Base-by-base conservation (phyloP, 2,329 filamentous ascomycete genomes). In the Ceratocystis smalleyi region DNA sequence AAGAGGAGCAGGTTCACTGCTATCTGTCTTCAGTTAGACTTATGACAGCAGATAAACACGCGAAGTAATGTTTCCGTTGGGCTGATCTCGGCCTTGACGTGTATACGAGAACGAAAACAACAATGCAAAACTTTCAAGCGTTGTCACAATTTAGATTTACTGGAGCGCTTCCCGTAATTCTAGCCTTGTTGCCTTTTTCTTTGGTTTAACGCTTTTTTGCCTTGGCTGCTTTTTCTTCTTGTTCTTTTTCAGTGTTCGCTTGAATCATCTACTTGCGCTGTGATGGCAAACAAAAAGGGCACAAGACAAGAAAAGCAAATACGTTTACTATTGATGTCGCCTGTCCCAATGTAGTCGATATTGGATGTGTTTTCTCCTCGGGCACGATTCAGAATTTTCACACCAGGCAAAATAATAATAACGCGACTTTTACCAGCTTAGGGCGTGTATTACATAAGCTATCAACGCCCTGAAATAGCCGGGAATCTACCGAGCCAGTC, bases 191-290 rank as follows among this genome's bases (percentile, higher is more conserved):
- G 24, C 27, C 19, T 24, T 35, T 30, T 32, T 15, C 22, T 30
- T 57, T 57, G 54, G 47, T 24, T 51, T 15, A 51, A 51, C 19
- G 47, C 47, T 51, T 51, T 51, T 51, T 24, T n/a, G 19, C 19
- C 24, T 54, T 22, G 47, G 22, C n/a, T 17, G 27, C 19, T 57
- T 32, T 57, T n/a, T n/a, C n/a, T n/a, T n/a, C n/a, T n/a, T n/a
- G n/a, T n/a, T n/a, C n/a, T 57, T 35, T 35, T 30, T 10, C 54
- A 57, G 32, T 57, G 19, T 57, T 57, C 51, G 54, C 27, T 35
- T 57, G 54, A 32, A 57, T 57, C 54, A 57, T 57, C 54, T 57
- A 57, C 24, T 57, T n/a, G 54, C 54, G 27, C 30, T 57, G 54
- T 32, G 30, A 57, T 57, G 35, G 8, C 54, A 57, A 24, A n/a